Base-by-base conservation (phyloP, 805 yeast species). In the Yarrowia porcina region DNA sequence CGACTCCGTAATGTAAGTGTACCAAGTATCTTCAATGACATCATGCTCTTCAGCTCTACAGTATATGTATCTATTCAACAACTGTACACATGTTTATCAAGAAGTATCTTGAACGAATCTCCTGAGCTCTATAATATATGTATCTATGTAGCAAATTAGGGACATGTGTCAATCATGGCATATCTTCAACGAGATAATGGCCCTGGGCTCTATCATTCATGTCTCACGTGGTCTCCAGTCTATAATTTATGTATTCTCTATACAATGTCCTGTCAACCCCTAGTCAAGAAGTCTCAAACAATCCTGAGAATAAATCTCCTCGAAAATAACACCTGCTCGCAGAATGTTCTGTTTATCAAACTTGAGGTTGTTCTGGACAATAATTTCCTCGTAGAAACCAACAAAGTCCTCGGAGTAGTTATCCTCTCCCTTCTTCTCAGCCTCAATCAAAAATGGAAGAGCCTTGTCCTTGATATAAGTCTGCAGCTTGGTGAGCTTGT, bases 261-360 rank as follows among this genome's bases (percentile, higher is more conserved):
- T 33, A 50, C 42, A 33, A 13, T 21, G 2, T n/a, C 21, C 5
- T 13, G 13, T 13, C 7, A 15, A 12, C 3, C 17, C 10, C 8
- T 21, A 33, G 38, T 50, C 17, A 10, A 52, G 13, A 12, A 52
- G 28, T n/a, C 28, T 32, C n/a, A 56, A 30, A 28, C 8, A 25
- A 28, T 56, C 49, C 39, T 56, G 61, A 5, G 61, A 56, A 30
- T 56, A 56, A 7, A 56, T 25, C 39, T 56, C 61, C 49, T 56
- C 61, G 23, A 56, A 56, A 39, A 56, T 56, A 23, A 56, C 61
- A 20, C 61, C 61, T 4, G 61, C 61, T 27, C 49, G 27, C 25
- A 56, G 39, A 27, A 56, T 36, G 20, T 56, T 56, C 49, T 56
- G 35, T 30, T 56, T 39, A n/a, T 39, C 49, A 17, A 56, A 39